Evolutionary conservation across 2,329 filamentous ascomycete genomes (phyloP), one percentile per base, ranked within the genome.

Genomic region (Stemphylium beticola): DNA sequence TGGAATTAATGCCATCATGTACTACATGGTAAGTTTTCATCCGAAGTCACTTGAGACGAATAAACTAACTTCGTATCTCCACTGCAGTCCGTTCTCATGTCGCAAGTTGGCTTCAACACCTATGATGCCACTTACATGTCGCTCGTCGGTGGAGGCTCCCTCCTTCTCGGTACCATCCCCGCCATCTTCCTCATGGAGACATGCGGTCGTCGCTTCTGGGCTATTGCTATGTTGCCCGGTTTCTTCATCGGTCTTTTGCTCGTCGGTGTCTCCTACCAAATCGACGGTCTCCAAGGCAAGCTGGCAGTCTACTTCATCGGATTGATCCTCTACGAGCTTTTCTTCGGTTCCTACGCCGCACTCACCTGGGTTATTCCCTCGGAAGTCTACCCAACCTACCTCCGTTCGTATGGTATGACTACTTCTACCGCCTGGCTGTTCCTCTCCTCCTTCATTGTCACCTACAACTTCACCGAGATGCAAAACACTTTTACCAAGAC

Each of bases 391-490:
- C 88, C 87, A 0, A 90, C 88, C 0, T 90, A 91, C 67, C 82
- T 91, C 0, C 83, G 88, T 44, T 85, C 81, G 10, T 91, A 91
- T 72, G 88, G 88, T 56, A 91, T 91, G 88, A 88, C 87, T 4
- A 87, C 84, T 0, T 87, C 86, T 0, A 85, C 87, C 41, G 86
- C 83, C 1, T 84, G 86, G 58, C 79, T 91, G 4, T 91, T 90
- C 82, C 79, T 91, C 18, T 85, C 83, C 47, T 88, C 86, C 2
- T 91, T 90, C 77, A 81, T 90, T 62, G 87, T 91, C 46, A 91
- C 88, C 9, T 91, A 90, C 80, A 90, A 90, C 80, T 91, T 91
- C 76, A 82, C 82, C 0, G 79, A 80, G 9, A 91, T 91, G 88
- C 84, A 88, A 72, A 71, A 82, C 0, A 83, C 84, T n/a, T 88